Conservation (phyloP, 129 eudicot species). For the Lactuca saligna region DNA sequence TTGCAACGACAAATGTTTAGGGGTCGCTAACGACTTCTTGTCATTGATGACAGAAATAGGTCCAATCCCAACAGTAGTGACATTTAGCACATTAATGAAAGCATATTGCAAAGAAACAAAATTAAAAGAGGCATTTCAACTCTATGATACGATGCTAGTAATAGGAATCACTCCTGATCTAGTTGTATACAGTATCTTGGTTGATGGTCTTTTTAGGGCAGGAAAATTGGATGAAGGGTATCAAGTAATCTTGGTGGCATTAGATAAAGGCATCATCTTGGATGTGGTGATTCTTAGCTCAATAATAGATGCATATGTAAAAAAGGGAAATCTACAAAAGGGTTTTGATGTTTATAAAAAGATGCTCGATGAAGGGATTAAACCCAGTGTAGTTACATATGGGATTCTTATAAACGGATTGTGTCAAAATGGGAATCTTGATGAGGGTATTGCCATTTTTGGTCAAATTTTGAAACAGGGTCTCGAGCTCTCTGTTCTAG, state of each 20-base stretch:
- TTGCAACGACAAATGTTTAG: conserved; percentile 38
- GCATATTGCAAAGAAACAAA: conserved; percentile 44
- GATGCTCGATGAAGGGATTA: conserved; percentile 50
- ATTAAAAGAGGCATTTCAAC: conserved; percentile 48
- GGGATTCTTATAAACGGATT: conserved; percentile 60
- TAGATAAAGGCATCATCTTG: conserved; percentile 50
- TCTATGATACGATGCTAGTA: conserved; percentile 41
- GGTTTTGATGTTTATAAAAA: conserved; percentile 50
- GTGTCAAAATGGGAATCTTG: conserved; percentile 39
- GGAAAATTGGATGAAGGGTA: conserved; percentile 49
- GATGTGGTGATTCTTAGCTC: conserved; percentile 61
- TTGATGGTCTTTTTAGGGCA: conserved; percentile 52
- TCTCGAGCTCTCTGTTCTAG: conserved; percentile 39
- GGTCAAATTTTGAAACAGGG: conserved; percentile 60
- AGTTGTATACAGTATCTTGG: conserved; percentile 55
- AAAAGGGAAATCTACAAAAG: conserved; percentile 42
- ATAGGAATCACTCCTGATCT: conserved; percentile 59
- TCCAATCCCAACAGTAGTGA: conserved; percentile 56
- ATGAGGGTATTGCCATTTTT: conserved; percentile 48
- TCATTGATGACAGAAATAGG: conserved; percentile 49
- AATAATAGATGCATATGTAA: conserved; percentile 49
- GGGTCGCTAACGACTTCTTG: conserved; percentile 41
- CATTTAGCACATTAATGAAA: conserved; percentile 56
- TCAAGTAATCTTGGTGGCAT: conserved; percentile 37
- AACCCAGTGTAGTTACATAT: conserved; percentile 51